These are phyloP conservation scores for Eucalyptus sp. DNA, from an alignment of 345 rosid genomes.

Conservation along the genomic window DNA sequence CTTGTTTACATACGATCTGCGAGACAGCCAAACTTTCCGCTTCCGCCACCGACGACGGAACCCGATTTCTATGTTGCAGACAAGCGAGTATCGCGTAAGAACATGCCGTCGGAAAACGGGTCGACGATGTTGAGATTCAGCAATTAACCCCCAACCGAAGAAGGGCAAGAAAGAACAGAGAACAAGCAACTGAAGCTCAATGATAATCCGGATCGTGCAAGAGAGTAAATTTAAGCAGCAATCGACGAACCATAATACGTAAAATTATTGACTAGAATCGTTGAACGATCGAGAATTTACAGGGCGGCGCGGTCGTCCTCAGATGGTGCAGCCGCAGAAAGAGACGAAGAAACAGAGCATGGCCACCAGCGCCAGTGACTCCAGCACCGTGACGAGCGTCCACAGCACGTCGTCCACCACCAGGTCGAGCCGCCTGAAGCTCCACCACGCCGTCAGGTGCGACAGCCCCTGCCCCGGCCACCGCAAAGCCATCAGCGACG, in stretches of 20 bases:
- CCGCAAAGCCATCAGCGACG: constrained; percentile 7
- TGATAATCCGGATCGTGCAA: neutral
- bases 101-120: neutral
- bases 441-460: neutral
- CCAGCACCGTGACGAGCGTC: constrained; percentile 45
- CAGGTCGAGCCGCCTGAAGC: constrained; percentile 26
- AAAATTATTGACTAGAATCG: neutral
- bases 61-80: neutral
- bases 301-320: constrained; percentile 1
- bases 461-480: constrained; percentile 50
- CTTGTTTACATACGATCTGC: neutral
- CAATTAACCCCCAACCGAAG: neutral
- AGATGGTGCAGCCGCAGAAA: constrained; percentile 79
- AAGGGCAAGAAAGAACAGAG: neutral
- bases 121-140: neutral
- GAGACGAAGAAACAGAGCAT: constrained; percentile 72
- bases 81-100: neutral
- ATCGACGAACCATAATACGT: neutral
- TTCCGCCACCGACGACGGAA: neutral
- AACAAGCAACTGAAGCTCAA: neutral
- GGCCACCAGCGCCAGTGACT: constrained; percentile 54
- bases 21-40: neutral
- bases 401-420: constrained; percentile 57
- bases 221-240: neutral
- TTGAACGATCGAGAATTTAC: neutral